Evolutionary conservation across 179 eudicot genomes (phyloP).

Genomic region (Beta corolliflora): DNA sequence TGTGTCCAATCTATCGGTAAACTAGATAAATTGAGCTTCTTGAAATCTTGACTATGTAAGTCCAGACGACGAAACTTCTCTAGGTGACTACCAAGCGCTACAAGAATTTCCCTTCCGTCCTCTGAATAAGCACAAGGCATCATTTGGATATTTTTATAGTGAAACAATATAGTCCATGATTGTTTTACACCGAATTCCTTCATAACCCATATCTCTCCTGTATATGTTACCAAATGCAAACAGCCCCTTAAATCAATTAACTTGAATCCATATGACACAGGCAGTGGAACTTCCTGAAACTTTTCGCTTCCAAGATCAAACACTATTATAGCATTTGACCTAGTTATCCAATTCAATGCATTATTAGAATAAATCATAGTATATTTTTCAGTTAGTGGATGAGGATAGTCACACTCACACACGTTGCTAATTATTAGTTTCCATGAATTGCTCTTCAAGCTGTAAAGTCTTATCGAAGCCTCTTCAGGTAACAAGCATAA

Average conservation of each 20-base stretch:
- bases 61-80: background rate
- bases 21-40: background rate
- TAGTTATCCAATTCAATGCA: background rate
- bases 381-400: too few species aligned
- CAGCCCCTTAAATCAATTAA: background rate
- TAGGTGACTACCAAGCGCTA: too few species aligned
- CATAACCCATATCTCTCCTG: background rate
- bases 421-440: background rate
- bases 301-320: background rate
- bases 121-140: too few species aligned
- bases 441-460: background rate
- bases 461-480: background rate
- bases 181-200: background rate
- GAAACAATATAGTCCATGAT: background rate
- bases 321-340: background rate
- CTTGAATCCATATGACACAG: background rate
- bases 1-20: background rate
- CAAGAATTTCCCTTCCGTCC: too few species aligned
- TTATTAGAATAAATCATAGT: background rate
- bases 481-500: background rate
- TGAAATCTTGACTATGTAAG: background rate
- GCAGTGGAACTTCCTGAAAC: background rate
- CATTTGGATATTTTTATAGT: too few species aligned
- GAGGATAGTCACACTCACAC: background rate
- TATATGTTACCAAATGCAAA: background rate